Evolutionary conservation across 2,329 filamentous ascomycete genomes (phyloP).

Genomic region (Fusarium metavorans): DNA sequence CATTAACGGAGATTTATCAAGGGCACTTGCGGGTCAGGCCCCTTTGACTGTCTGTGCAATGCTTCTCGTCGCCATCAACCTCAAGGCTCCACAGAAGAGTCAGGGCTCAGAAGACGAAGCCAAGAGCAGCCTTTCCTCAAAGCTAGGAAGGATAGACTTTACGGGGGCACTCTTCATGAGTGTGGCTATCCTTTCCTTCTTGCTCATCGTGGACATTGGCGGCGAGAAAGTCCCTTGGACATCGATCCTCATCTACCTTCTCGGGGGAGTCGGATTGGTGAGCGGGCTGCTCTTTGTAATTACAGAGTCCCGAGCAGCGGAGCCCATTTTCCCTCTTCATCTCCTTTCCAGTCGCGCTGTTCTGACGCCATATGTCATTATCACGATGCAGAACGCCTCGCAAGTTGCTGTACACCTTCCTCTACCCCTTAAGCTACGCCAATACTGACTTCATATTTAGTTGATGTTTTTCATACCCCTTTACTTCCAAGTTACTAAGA

Average conservation of each 20-base stretch:
- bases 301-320: neutral
- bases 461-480: neutral
- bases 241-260: neutral
- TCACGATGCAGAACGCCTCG: neutral
- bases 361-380: neutral
- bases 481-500: neutral
- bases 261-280: neutral
- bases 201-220: neutral
- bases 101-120: neutral
- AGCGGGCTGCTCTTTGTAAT: neutral
- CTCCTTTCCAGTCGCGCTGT: neutral
- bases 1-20: neutral
- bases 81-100: neutral
- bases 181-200: neutral
- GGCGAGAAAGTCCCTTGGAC: neutral
- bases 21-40: neutral
- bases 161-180: neutral
- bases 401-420: neutral
- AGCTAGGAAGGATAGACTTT: neutral
- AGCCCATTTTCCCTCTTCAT: neutral
- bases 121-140: neutral
- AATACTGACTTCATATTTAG: neutral
- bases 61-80: neutral
- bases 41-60: neutral
- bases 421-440: too few relatives aligned